Percentiles rank a stretch among this genome's conserved stretches.
phyloP scores from a whole-genome alignment of 2,329 filamentous ascomycete species.

The Talaromyces sp. region DNA sequence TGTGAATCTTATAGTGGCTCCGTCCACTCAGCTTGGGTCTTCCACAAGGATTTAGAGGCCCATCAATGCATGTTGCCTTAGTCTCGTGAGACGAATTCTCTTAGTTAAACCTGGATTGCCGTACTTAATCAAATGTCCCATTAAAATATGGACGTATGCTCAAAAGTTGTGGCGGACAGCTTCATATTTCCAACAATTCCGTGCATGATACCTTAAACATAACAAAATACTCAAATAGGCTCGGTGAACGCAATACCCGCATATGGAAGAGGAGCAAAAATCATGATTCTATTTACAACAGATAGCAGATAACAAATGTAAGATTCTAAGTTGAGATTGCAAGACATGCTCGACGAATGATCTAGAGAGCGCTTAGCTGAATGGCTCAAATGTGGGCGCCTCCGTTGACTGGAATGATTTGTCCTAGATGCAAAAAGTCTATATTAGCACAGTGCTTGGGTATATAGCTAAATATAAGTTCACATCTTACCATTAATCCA shows the following conservation, averaged over 20 bases:
- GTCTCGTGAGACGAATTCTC: not conserved
- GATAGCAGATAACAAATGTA: not conserved
- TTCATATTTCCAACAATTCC: too few relatives aligned
- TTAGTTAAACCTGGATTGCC: not conserved
- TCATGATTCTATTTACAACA: not conserved
- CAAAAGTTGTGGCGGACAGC: not conserved
- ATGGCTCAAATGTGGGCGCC: slow-evolving; percentile 21
- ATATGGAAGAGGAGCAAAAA: not conserved
- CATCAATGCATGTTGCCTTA: not conserved
- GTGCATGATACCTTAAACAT: not conserved
- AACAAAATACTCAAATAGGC: not conserved
- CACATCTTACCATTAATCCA: slow-evolving; percentile 61
- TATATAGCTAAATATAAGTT: not conserved
- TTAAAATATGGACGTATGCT: too few relatives aligned
- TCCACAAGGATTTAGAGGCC: not conserved
- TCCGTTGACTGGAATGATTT: slow-evolving; percentile 23
- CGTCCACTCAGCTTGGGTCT: not conserved
- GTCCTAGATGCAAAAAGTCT: slow-evolving; percentile 14
- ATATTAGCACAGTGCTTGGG: not conserved
- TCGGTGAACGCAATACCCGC: not conserved
- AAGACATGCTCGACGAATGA: not conserved
- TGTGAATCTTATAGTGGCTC: not conserved
- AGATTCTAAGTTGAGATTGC: not conserved
- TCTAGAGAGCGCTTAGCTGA: too few relatives aligned
- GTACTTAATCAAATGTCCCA: not conserved